These are phyloP conservation scores for Macrolepiota fuliginosa DNA, from an alignment of 768 basidiomycete species.

Conservation along the genomic window DNA sequence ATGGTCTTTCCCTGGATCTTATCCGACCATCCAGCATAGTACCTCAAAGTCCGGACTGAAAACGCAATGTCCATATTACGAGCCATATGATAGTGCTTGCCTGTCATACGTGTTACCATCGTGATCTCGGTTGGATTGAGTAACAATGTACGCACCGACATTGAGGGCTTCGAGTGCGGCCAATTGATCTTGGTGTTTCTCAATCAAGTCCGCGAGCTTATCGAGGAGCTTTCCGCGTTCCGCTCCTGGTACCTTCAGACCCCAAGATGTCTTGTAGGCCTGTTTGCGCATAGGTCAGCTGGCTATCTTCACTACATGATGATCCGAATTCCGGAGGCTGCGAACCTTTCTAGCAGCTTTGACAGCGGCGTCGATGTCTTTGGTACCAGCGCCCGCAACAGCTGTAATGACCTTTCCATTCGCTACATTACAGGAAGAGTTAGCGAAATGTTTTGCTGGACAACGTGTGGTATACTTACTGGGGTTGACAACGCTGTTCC, in stretches of 20 bases:
- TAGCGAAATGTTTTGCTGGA: not conserved
- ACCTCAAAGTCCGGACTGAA: constrained; percentile 53
- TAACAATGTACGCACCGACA: constrained; percentile 40
- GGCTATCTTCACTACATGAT: not conserved
- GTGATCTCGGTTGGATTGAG: not conserved
- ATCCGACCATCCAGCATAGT: constrained; percentile 93
- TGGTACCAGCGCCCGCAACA: constrained; percentile 55
- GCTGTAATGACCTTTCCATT: constrained; percentile 63
- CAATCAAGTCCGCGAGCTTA: constrained; percentile 66
- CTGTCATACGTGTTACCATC: constrained; percentile 20
- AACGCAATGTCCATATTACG: constrained; percentile 46
- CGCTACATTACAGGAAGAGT: constrained; percentile 32
- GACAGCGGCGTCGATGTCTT: constrained; percentile 80
- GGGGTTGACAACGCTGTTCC: constrained; percentile 55
- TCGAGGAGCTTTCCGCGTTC: constrained; percentile 54
- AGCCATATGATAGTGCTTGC: constrained; percentile 53
- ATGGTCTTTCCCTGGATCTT: constrained; percentile 77
- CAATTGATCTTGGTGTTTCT: constrained; percentile 57
- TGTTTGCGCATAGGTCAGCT: not conserved
- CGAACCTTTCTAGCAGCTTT: constrained; percentile 57
- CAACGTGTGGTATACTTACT: constrained; percentile 22
- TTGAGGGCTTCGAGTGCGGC: constrained; percentile 75
- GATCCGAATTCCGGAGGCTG: not conserved
- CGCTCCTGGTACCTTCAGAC: constrained; percentile 52
- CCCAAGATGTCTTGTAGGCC: constrained; percentile 63